These are phyloP conservation scores for Exophiala calicioides DNA, from an alignment of 2,329 filamentous ascomycete genomes.

Conservation along the genomic window DNA sequence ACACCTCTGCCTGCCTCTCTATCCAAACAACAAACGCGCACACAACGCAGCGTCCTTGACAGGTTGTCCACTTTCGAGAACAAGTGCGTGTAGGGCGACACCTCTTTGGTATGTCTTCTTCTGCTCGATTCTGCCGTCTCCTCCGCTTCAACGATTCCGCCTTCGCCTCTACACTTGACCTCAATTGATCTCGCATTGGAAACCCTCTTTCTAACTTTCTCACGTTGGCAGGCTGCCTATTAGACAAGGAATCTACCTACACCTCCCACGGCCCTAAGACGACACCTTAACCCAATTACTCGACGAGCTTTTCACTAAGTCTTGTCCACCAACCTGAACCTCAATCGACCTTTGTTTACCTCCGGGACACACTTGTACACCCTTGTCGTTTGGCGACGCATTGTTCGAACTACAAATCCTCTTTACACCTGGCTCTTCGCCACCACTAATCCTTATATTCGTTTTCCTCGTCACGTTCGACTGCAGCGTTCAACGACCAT, in stretches of 20 bases:
- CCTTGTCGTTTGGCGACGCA: slow-evolving; percentile 5
- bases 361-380: slow-evolving; percentile 6
- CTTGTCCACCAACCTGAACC: slow-evolving; percentile 39
- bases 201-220: slow-evolving; percentile 16
- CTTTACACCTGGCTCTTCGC: neutral
- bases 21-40: slow-evolving; percentile 19
- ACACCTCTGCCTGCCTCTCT: slow-evolving; percentile 15
- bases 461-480: slow-evolving; percentile 2
- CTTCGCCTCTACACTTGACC: slow-evolving; percentile 1
- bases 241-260: slow-evolving; percentile 12
- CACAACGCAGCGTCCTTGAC: slow-evolving; percentile 2
- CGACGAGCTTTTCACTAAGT: slow-evolving; percentile 56
- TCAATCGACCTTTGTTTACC: slow-evolving; percentile 2
- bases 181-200: slow-evolving; percentile 1
- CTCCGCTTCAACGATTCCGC: neutral
- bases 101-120: slow-evolving; percentile 22
- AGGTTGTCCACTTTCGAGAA: slow-evolving; percentile 10
- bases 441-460: neutral
- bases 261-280: slow-evolving; percentile 1
- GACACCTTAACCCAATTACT: slow-evolving; percentile 2
- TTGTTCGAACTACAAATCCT: neutral
- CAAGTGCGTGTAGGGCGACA: slow-evolving; percentile 13
- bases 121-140: neutral
- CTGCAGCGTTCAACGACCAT: neutral
- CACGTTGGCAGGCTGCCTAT: slow-evolving; percentile 21